Evolutionary conservation across 1,139 yeast genomes (phyloP), one percentile per base, ranked within the genome.

Genomic region (Yamadazyma diospyri): DNA sequence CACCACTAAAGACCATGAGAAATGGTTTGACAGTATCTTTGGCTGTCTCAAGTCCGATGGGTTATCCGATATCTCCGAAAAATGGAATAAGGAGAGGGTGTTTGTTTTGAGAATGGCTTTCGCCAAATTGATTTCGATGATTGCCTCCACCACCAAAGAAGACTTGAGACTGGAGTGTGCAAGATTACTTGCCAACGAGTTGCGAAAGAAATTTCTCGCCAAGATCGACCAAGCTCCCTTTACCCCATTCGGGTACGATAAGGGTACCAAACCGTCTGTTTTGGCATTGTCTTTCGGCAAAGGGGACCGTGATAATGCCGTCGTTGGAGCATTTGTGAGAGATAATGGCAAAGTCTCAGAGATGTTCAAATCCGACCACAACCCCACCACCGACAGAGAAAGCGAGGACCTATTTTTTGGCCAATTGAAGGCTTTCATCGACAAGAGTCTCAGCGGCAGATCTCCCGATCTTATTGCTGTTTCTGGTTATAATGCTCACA

Each of bases 191-290:
- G 82, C 81, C 34, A 72, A 68, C 39, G 81, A 81, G 39, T 78
- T 89, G 25, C 79, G 97, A 45, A 70, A 73, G 32, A 65, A 73
- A 23, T 83, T 92, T 50, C 64, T 78, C 51, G 69, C 73, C 16
- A 82, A 79, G 49, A 69, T 92, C 29, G 94, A 92, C 54, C 97
- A 89, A 63, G 96, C 97, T 2, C 97, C 98, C 16, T 89, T 69
- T 58, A 79, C 84, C 45, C 95, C 97, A 7, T 72, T 73, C 33
- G 83, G 85, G 3, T 82, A 72, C 45, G 85, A 78, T 32, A 71
- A 75, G 40, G 96, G 97, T 26, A 82, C 94, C 5, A 72, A 81
- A 36, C 94, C 98, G 16, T 79, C 85, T 41, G 92, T 88, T 0
- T 66, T 94, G 41, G 78, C 96, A 0, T 53, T 92, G 26, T 76